Conservation (phyloP, 2,329 filamentous ascomycete species). For the Cyphellophora attinorum region DNA sequence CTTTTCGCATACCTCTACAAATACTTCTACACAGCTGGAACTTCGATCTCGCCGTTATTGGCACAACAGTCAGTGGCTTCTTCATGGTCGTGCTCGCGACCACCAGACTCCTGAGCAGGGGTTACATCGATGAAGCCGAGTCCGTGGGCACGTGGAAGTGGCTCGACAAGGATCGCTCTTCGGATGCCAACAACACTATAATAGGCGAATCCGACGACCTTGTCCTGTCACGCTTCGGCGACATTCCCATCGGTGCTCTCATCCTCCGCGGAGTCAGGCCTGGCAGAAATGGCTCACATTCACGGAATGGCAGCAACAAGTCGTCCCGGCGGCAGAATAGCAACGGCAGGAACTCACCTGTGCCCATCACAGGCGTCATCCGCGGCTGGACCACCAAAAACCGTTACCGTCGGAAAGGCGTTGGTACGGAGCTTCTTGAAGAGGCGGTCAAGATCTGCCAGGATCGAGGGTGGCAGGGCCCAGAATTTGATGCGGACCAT, state of each 20-base stretch:
- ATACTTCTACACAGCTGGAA: slow-evolving; percentile 25
- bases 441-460: slow-evolving; percentile 61
- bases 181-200: slow-evolving; percentile 22
- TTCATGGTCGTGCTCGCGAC: slow-evolving; percentile 54
- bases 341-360: slow-evolving; percentile 4
- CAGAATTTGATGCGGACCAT: slow-evolving; percentile 68
- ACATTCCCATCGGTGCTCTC: slow-evolving; percentile 60
- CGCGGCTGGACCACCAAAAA: slow-evolving; percentile 72
- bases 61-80: slow-evolving; percentile 51
- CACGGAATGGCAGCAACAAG: slow-evolving; percentile 2
- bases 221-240: slow-evolving; percentile 58
- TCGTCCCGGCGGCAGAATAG: slow-evolving; percentile 8
- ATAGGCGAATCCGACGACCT: slow-evolving; percentile 45
- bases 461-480: slow-evolving; percentile 57
- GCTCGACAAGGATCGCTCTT: slow-evolving; percentile 37
- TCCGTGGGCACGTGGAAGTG: slow-evolving; percentile 49
- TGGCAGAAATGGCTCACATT: not conserved
- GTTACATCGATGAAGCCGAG: slow-evolving; percentile 57
- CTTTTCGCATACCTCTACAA: slow-evolving; percentile 30
- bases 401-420: slow-evolving; percentile 59
- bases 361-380: slow-evolving; percentile 32
- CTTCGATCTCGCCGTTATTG: slow-evolving; percentile 44
- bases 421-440: slow-evolving; percentile 63
- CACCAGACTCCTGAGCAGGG: slow-evolving; percentile 50
- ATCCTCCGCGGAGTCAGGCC: slow-evolving; percentile 39